phyloP scores from a whole-genome alignment of 2,329 filamentous ascomycete species.

The Colletotrichum sp. region DNA sequence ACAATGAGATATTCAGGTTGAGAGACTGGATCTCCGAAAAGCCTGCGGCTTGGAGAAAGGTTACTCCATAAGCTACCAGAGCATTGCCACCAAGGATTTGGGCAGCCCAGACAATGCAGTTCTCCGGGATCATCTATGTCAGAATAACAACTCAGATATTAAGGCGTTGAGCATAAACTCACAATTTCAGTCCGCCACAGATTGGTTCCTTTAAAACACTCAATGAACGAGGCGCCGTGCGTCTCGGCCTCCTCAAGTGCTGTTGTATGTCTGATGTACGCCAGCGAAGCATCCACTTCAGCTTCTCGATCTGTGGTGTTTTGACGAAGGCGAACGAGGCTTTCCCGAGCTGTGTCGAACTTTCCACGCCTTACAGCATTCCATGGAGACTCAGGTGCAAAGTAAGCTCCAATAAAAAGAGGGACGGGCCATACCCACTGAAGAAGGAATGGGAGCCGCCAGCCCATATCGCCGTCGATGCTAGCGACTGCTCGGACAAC shows the following conservation, averaged over 20 bases:
- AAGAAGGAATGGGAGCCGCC: conserved; percentile 42
- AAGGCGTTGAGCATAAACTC: neutral
- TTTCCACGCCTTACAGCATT: conserved; percentile 33
- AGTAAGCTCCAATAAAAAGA: conserved; percentile 32
- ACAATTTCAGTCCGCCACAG: conserved; percentile 46
- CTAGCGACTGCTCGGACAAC: conserved; percentile 41
- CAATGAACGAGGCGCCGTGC: conserved; percentile 42
- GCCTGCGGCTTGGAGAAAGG: conserved; percentile 43
- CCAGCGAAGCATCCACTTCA: conserved; percentile 32
- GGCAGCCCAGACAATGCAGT: conserved; percentile 43
- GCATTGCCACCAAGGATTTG: conserved; percentile 42
- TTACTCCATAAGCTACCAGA: conserved; percentile 38
- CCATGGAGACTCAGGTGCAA: conserved; percentile 42
- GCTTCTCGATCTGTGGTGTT: conserved; percentile 26
- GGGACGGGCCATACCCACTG: conserved; percentile 43
- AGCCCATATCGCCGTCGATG: conserved; percentile 37
- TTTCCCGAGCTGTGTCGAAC: conserved; percentile 28
- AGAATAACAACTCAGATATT: neutral
- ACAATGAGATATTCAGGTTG: conserved; percentile 42
- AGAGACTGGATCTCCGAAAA: conserved; percentile 39
- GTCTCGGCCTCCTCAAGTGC: conserved; percentile 47
- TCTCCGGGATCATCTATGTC: conserved; percentile 13
- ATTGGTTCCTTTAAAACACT: conserved; percentile 54
- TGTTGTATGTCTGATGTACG: conserved; percentile 49
- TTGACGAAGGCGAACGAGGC: conserved; percentile 27